Evolutionary conservation across 116 monocot genomes (phyloP).

Genomic region (Papilionanthe hybrid): DNA sequence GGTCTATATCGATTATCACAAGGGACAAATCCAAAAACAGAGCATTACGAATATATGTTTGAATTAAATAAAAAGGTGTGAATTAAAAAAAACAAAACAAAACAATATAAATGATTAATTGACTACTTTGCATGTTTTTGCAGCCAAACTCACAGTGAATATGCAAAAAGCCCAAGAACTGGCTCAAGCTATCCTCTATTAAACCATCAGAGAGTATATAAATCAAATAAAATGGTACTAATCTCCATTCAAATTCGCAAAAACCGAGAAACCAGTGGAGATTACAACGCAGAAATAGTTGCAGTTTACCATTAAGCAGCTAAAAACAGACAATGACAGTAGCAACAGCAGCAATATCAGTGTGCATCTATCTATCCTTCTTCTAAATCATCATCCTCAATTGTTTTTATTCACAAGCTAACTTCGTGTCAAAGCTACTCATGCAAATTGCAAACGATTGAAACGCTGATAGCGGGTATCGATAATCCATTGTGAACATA

Average conservation of each 20-base stretch:
- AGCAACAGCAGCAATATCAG: not conserved
- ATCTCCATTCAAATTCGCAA: not conserved
- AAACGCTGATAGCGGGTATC: constrained; percentile 72
- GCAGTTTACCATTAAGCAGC: too few species aligned
- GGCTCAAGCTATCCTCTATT: not conserved
- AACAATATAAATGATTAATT: too few species aligned
- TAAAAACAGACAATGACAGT: not conserved
- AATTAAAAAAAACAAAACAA: too few species aligned
- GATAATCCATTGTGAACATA: constrained; percentile 82
- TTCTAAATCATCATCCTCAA: not conserved
- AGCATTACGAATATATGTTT: too few species aligned
- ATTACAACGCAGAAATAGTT: not conserved
- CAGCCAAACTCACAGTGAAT: too few species aligned
- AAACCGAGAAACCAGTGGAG: not conserved
- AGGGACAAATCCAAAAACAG: too few species aligned
- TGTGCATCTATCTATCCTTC: not conserved
- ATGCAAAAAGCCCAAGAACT: too few species aligned
- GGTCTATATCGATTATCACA: too few species aligned
- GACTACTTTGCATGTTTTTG: too few species aligned
- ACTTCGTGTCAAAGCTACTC: constrained; percentile 85
- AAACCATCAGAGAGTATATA: not conserved
- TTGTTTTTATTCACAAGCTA: constrained; percentile 71
- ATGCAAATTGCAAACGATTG: constrained; percentile 87
- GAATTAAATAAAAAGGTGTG: too few species aligned
- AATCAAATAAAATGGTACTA: not conserved